Base-by-base conservation (phyloP, 2,329 filamentous ascomycete genomes). In the Paraconiothyrium sp. region DNA sequence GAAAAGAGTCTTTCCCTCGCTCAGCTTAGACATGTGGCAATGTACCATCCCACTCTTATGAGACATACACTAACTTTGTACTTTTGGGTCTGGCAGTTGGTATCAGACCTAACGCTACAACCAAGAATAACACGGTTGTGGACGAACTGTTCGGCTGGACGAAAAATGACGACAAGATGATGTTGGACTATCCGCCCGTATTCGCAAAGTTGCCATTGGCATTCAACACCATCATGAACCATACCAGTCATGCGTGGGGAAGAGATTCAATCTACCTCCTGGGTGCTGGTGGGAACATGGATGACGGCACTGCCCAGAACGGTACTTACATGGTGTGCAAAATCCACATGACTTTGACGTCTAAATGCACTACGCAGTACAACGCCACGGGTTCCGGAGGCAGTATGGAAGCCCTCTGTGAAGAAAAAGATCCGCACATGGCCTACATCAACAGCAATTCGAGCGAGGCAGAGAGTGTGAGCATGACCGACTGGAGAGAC, bases 71-170 rank as follows among this genome's bases (percentile, higher is more conserved):
- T 20, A 20, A 20, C 20, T 20, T 20, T 20, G 20, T 20, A 20
- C 20, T 20, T 20, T 20, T 20, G 20, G 20, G 20, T 20, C 20
- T 7, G 11, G 5, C 9, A 13, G 43, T 22, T 24, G 43, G 43
- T 20, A n/a, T 66, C 49, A 24, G 55, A 52, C 37, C 57, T 62
- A 22, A 71, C 71, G 69, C 70, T 3, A 77, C 71, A 0, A 75
- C 72, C 3, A 70, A 54, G 0, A 75, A 74, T 52, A 67, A 64
- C 1, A 79, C 91, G 0, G 84, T 80, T 0, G 86, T 92, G 0
- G 90, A 94, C 67, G 85, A 91, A 2, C 79, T 93, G 1, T 94
- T 94, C 68, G 81, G 82, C 10, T 93, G 90, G 87, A 88, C 88
- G 0, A 76, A 83, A 35, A 83, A 87, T 56, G 7, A 88, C 85